Percentiles rank a stretch among this genome's conserved stretches.
Evolutionary conservation across 1,284 basidiomycete genomes (phyloP).

Genomic region (Austroboletus rostrupii): DNA sequence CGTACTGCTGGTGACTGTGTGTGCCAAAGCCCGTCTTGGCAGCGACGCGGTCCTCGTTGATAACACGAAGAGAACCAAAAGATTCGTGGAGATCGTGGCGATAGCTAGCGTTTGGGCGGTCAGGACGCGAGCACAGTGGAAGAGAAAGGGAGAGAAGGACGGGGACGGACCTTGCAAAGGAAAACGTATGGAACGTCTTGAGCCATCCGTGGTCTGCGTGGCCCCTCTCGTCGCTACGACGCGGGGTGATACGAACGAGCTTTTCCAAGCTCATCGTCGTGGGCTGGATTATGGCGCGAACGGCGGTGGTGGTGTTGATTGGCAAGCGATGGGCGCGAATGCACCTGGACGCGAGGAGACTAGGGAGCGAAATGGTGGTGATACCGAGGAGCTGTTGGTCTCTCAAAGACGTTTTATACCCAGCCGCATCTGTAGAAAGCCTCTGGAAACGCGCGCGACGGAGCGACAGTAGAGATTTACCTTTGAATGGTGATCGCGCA

Average conservation of each 20-base stretch:
- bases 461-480: conserved; percentile 14
- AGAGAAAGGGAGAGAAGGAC: background rate
- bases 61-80: conserved; percentile 65
- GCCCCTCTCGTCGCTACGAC: conserved; percentile 68
- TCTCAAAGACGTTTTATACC: conserved; percentile 22
- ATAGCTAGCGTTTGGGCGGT: conserved; percentile 43
- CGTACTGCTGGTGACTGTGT: conserved; percentile 82
- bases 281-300: background rate
- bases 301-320: background rate
- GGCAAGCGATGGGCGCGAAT: conserved; percentile 4
- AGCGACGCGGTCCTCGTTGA: conserved; percentile 90
- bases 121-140: background rate
- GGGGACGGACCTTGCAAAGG: conserved; percentile 65
- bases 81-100: conserved; percentile 53
- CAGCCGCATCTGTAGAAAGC: background rate
- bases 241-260: conserved; percentile 44
- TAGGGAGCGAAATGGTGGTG: conserved; percentile 8
- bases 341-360: conserved; percentile 4
- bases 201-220: conserved; percentile 87
- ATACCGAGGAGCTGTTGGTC: background rate
- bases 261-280: conserved; percentile 15
- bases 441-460: conserved; percentile 9
- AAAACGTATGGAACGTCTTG: conserved; percentile 87
- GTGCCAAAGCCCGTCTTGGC: conserved; percentile 80
- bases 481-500: conserved; percentile 17